Percentiles rank a stretch among this genome's conserved stretches.
These are phyloP conservation scores for Pelargonium fulgidum DNA, from an alignment of 441 rosid genomes.

Conservation along the genomic window DNA sequence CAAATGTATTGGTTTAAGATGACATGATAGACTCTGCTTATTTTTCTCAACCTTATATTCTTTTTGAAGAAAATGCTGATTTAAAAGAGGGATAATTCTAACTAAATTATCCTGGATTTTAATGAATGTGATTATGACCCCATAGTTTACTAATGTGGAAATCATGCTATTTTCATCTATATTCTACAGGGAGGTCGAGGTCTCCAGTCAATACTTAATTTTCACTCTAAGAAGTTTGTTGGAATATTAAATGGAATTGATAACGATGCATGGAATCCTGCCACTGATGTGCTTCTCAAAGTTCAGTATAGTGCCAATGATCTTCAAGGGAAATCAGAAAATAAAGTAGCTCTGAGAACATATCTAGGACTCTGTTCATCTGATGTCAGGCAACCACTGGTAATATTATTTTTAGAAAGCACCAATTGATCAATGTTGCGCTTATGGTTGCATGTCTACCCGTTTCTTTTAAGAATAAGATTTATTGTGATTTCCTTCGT, in stretches of 20 bases:
- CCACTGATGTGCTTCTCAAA: conserved; percentile 61
- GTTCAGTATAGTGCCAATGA: conserved; percentile 69
- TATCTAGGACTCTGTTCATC: conserved; percentile 68
- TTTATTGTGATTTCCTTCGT: too few relatives aligned
- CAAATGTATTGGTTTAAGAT: too few relatives aligned
- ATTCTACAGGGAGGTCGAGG: conserved; percentile 77
- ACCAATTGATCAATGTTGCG: not conserved
- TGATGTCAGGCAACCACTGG: conserved; percentile 62
- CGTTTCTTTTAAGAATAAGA: too few relatives aligned
- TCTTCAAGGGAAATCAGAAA: conserved; percentile 81
- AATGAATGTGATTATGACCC: not conserved
- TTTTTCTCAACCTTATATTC: too few relatives aligned
- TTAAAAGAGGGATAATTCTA: not conserved
- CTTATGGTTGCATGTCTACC: not conserved
- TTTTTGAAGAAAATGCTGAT: too few relatives aligned
- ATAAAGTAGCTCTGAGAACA: conserved; percentile 54
- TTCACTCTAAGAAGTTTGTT: conserved; percentile 71
- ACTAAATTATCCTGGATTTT: not conserved
- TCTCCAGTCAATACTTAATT: conserved; percentile 78
- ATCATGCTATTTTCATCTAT: conserved; percentile 3
- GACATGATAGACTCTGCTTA: too few relatives aligned
- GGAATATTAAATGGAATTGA: conserved; percentile 94
- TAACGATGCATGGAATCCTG: conserved; percentile 88
- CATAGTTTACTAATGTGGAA: conserved; percentile 6
- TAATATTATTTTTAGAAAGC: conserved; percentile 27